phyloP scores from a whole-genome alignment of 495 filamentous ascomycete species.

The Lasiosphaeria miniovina region DNA sequence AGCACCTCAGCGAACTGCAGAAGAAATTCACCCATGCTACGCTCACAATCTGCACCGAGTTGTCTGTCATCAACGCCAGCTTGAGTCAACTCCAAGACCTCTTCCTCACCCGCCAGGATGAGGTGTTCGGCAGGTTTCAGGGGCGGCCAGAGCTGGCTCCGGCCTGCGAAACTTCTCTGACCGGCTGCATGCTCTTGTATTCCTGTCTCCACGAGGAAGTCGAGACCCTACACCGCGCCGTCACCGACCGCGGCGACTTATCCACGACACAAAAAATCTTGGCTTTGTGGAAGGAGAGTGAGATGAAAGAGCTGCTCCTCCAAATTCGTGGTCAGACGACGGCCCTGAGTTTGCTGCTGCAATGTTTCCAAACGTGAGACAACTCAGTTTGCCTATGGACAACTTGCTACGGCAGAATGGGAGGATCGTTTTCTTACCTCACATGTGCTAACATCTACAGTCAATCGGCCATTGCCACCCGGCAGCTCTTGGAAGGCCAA shows the following conservation, averaged over 20 bases:
- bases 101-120: background rate
- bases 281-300: background rate
- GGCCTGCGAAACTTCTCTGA: background rate
- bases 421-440: too few relatives aligned
- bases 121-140: background rate
- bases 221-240: background rate
- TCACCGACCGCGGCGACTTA: background rate
- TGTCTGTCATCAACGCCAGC: background rate
- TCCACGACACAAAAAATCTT: background rate
- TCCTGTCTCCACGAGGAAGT: constrained; percentile 2
- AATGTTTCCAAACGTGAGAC: background rate
- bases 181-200: constrained; percentile 3
- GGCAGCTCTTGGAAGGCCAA: background rate
- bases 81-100: background rate
- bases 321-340: constrained; percentile 1
- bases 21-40: background rate
- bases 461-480: background rate
- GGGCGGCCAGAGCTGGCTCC: background rate
- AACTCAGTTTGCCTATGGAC: background rate
- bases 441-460: background rate
- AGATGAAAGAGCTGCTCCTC: constrained; percentile 1
- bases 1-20: background rate
- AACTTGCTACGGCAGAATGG: background rate
- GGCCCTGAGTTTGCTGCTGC: background rate
- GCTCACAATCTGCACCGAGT: constrained; percentile 6